phyloP scores from a whole-genome alignment of 2,329 filamentous ascomycete species.

The Monilinia aucupariae region DNA sequence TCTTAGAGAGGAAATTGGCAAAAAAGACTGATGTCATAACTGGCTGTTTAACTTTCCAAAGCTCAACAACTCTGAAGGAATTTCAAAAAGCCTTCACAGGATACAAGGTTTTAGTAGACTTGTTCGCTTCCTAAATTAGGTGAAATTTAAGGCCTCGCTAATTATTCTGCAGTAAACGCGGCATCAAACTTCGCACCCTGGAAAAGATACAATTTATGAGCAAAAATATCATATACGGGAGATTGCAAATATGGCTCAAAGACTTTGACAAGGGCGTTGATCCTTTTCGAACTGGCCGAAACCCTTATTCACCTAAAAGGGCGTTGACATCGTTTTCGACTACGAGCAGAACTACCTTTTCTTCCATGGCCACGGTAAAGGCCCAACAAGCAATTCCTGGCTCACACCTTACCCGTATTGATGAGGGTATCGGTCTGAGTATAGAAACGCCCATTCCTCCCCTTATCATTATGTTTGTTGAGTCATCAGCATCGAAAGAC shows the following conservation, averaged over 20 bases:
- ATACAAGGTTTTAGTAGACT: not conserved
- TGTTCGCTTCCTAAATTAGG: not conserved
- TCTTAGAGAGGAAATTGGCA: not conserved
- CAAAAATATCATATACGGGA: conserved; percentile 6
- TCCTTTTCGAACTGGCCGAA: not conserved
- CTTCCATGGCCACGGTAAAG: not conserved
- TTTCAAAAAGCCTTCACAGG: conserved; percentile 4
- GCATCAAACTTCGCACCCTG: not conserved
- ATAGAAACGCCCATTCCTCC: not conserved
- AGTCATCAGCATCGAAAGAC: not conserved
- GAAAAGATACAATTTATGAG: not conserved
- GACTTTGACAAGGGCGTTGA: not conserved
- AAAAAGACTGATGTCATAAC: too few species aligned
- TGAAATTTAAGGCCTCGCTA: not conserved
- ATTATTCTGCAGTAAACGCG: not conserved
- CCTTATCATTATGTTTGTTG: conserved; percentile 13
- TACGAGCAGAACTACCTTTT: conserved; percentile 2
- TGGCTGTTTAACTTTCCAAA: not conserved
- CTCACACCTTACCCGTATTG: not conserved
- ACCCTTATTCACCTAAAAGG: not conserved
- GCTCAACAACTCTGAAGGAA: not conserved
- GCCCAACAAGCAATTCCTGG: not conserved
- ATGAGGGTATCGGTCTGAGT: not conserved
- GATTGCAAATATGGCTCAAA: conserved; percentile 7
- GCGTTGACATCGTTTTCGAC: conserved; percentile 1